Evolutionary conservation across 306 rosid genomes (phyloP), one percentile per base, ranked within the genome.

Genomic region (Bauhinia variegata): DNA sequence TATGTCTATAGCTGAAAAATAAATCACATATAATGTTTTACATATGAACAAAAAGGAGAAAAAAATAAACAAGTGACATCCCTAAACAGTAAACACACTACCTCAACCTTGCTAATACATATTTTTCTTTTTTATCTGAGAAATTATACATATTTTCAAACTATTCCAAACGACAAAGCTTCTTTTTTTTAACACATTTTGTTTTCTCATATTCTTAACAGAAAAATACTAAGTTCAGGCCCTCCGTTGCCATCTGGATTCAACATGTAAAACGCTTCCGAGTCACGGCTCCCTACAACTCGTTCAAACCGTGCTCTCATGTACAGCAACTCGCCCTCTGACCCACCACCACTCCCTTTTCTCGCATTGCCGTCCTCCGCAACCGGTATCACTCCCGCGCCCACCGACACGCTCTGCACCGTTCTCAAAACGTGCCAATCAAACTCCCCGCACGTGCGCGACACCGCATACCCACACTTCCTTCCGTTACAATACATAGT

Each of bases 261-360:
- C 86, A 89, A 60, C 98, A 92, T 92, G 56, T 89, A 92, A 68
- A 92, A 89, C 13, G 98, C 98, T 71, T 92, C 96, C 76, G 96
- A 89, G 87, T 92, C 96, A 63, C 93, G 92, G 75, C 96, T 89
- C 8, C 96, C 98, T 12, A 92, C 96, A 10, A 92, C 98, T 76
- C 98, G 85, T 51, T 92, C 98, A 63, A 92, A 92, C 75, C 81
- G 69, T 0, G 98, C 96, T 48, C 98, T 87, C 98, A 92, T 92
- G 10, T 92, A 92, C 71, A 92, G 83, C 89, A 89, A 76, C 87
- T 89, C 98, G 0, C 96, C 97, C 58, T 84, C 89, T 4, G 89
- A 61, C 48, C 65, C 75, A 0, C 72, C 53, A 11, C 71, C 64
- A 30, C 75, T 65, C 4, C 51, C 75, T 15, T 53, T 62, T 34